Conservation (phyloP, 1,284 basidiomycete species). For the Ustilago esculenta region DNA sequence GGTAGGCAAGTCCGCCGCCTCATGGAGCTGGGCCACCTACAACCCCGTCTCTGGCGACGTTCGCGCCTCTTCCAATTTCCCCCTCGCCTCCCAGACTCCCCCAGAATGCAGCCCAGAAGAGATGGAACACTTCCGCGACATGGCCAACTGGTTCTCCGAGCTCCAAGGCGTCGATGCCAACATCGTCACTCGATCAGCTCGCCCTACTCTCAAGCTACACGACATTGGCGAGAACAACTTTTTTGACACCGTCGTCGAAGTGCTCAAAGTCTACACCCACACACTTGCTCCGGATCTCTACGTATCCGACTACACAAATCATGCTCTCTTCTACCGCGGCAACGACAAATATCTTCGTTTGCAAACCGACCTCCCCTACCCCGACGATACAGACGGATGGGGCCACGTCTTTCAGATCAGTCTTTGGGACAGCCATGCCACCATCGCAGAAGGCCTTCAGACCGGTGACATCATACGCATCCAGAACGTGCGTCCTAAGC, state of each 20-base stretch:
- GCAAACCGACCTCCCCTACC: slow-evolving; percentile 26
- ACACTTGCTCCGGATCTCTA: slow-evolving; percentile 53
- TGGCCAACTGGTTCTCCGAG: slow-evolving; percentile 40
- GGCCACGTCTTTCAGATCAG: slow-evolving; percentile 57
- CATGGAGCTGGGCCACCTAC: slow-evolving; percentile 43
- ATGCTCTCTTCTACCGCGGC: slow-evolving; percentile 44
- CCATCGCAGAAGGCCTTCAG: slow-evolving; percentile 42
- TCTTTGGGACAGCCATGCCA: slow-evolving; percentile 54
- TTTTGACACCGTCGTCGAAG: slow-evolving; percentile 55
- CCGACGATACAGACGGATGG: slow-evolving; percentile 39
- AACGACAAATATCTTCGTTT: slow-evolving; percentile 47
- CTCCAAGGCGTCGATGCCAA: slow-evolving; percentile 34
- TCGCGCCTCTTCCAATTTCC: slow-evolving; percentile 32
- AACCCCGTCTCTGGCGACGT: slow-evolving; percentile 38
- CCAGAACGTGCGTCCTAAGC: slow-evolving; percentile 49
- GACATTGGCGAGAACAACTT: slow-evolving; percentile 42
- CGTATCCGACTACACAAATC: slow-evolving; percentile 59
- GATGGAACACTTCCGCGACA: slow-evolving; percentile 41
- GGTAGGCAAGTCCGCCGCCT: slow-evolving; percentile 32
- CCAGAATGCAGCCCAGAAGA: slow-evolving; percentile 43
- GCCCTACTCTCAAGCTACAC: slow-evolving; percentile 34
- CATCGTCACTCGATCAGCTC: slow-evolving; percentile 15
- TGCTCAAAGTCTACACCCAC: slow-evolving; percentile 52
- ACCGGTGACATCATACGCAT: slow-evolving; percentile 55
- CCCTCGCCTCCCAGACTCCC: slow-evolving; percentile 23